Evolutionary conservation across 2,329 filamentous ascomycete genomes (phyloP), one percentile per base, ranked within the genome.

Genomic region (Diaporthe sp.): DNA sequence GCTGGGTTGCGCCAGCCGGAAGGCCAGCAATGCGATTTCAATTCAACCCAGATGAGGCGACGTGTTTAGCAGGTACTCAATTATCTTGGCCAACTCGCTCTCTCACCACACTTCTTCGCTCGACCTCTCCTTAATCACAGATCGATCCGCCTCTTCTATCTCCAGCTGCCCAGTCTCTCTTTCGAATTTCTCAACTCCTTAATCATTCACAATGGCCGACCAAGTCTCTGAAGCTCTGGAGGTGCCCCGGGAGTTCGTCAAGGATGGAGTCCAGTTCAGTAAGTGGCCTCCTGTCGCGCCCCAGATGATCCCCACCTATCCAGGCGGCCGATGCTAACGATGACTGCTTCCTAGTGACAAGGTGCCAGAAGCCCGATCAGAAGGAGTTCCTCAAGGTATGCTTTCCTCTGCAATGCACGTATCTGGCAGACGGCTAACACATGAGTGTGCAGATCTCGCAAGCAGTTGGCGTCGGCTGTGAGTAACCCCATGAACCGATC

Each of bases 151-250:
- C 64, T 19, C 52, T 28, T 30, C 50, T 47, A 19, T 0, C 40
- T 30, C 19, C 45, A 52, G 45, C 50, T 45, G 47, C 35, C 45
- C 58, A 64, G 70, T 72, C 70, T 64, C 38, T 61, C 35, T 55
- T 57, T 55, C 58, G n/a, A 55, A 30, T 19, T 55, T n/a, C 30
- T 28, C 33, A 61, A 42, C 45, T 33, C 47, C 40, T 47, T 25
- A 52, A 67, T 45, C 66, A 66, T 50, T 55, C 83, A 85, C 79
- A 82, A 91, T 92, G 90, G 88, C 91, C 83, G 92, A 93, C 82
- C 89, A 92, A 83, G 83, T 94, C 80, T 91, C 93, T 84, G 91
- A 94, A 82, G 86, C 94, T 80, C 89, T 93, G 82, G 92, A 94
- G 78, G 88, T 92, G 82, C 91, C 91, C 79, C 86, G 87, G 82